phyloP scores from a whole-genome alignment of 805 yeast genomes.

The Pichia kluyveri region DNA sequence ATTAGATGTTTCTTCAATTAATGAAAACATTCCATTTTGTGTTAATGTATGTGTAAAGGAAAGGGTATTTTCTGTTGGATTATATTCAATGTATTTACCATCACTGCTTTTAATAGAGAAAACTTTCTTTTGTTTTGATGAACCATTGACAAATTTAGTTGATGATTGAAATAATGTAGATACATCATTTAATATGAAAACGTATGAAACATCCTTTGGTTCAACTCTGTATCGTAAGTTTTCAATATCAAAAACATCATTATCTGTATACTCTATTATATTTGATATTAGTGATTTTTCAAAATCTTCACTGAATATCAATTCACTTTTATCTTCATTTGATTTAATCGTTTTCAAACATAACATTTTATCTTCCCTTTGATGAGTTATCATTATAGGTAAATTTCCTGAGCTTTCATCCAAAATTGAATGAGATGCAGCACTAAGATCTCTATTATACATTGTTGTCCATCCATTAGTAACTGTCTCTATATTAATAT shows the following conservation, averaged over 20 bases:
- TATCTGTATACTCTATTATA: not conserved
- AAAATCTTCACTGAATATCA: not conserved
- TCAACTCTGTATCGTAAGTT: conserved; percentile 11
- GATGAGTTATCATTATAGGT: conserved; percentile 1
- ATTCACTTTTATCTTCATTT: not conserved
- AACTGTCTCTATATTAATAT: conserved; percentile 12
- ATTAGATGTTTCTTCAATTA: conserved; percentile 6
- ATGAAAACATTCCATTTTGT: conserved; percentile 19
- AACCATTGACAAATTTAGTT: conserved; percentile 4
- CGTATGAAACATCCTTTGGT: conserved; percentile 21
- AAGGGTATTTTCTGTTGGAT: conserved; percentile 11
- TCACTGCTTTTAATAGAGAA: conserved; percentile 18
- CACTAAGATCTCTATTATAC: conserved; percentile 2
- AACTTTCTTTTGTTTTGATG: not conserved
- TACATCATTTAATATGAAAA: conserved; percentile 19
- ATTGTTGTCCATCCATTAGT: conserved; percentile 25
- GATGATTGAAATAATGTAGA: conserved; percentile 1
- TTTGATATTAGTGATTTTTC: not conserved
- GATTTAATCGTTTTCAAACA: conserved; percentile 1
- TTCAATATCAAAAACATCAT: not conserved
- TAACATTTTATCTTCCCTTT: not conserved
- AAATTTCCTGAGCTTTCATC: conserved; percentile 1
- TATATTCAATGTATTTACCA: conserved; percentile 19
- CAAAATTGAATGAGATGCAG: not conserved
- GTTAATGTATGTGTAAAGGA: conserved; percentile 21